phyloP scores from a whole-genome alignment of 495 filamentous ascomycete genomes.

The Penicillium roqueforti region DNA sequence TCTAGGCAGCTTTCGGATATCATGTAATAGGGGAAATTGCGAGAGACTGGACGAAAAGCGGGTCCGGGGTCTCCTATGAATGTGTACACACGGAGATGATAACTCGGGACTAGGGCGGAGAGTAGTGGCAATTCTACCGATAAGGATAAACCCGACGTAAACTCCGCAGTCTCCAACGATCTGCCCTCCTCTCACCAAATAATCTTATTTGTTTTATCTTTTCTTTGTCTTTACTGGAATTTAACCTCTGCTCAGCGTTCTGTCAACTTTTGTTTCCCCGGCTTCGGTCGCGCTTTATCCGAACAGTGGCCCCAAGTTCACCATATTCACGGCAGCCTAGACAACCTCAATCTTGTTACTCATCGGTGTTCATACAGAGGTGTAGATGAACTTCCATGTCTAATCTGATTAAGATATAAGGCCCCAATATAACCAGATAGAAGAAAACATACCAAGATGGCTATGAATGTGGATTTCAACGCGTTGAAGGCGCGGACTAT shows the following conservation, averaged over 20 bases:
- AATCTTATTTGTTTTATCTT: neutral
- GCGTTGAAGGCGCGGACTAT: constrained; percentile 82
- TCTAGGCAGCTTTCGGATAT: constrained; percentile 17
- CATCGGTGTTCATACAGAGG: neutral
- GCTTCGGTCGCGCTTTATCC: neutral
- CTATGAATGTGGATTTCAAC: constrained; percentile 66
- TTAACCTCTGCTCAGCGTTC: neutral
- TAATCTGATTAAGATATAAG: neutral
- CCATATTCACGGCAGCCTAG: neutral
- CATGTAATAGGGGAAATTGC: constrained; percentile 20
- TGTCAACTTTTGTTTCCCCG: neutral
- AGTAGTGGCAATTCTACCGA: neutral
- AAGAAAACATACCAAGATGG: constrained; percentile 42
- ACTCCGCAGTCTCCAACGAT: constrained; percentile 14
- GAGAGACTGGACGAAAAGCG: neutral
- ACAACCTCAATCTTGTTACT: neutral
- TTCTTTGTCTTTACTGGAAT: neutral
- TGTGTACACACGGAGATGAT: neutral
- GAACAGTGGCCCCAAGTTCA: neutral
- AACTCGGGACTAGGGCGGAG: neutral
- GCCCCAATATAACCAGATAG: neutral
- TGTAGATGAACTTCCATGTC: neutral
- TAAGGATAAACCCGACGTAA: constrained; percentile 5
- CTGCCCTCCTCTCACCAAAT: neutral
- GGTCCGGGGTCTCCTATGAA: neutral